Percentiles rank a stretch among this genome's conserved stretches.
Evolutionary conservation across 257 asterid genomes (phyloP).

Genomic region (Marsdenia floribunda): DNA sequence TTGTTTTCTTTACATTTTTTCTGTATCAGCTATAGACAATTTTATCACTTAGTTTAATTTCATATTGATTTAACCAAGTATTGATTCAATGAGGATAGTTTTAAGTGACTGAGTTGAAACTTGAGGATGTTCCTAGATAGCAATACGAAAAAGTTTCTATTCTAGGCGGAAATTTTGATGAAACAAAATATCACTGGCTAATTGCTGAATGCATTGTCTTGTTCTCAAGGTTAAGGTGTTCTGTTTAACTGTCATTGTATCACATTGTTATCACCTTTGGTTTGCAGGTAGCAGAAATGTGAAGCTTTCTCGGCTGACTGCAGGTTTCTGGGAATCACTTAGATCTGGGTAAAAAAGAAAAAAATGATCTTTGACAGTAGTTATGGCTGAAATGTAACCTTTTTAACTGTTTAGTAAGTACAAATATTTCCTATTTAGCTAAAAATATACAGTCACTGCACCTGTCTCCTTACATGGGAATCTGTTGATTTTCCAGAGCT

Average conservation of each 20-base stretch:
- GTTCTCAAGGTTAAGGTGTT: background rate
- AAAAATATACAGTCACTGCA: background rate
- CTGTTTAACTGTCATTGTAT: background rate
- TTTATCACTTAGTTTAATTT: background rate
- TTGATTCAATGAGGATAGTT: background rate
- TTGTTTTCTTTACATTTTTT: background rate
- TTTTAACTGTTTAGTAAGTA: background rate
- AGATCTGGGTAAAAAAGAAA: conserved; percentile 66
- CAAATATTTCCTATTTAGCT: background rate
- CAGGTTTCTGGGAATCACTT: conserved; percentile 88
- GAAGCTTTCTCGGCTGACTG: conserved; percentile 51
- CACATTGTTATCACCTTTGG: conserved; percentile 2
- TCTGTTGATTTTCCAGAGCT: background rate
- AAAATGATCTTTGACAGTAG: background rate
- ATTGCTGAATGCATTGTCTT: background rate
- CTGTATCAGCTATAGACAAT: background rate
- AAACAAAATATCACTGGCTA: background rate
- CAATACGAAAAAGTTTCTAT: background rate
- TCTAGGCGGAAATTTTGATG: background rate
- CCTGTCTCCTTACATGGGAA: background rate
- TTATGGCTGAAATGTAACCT: background rate
- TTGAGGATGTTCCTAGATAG: background rate
- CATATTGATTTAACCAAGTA: no score
- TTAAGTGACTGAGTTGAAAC: background rate
- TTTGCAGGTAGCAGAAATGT: conserved; percentile 56